Percentiles rank a stretch among this genome's conserved stretches.
Evolutionary conservation across 306 rosid species (phyloP).

Genomic region (Ceratonia siliqua): DNA sequence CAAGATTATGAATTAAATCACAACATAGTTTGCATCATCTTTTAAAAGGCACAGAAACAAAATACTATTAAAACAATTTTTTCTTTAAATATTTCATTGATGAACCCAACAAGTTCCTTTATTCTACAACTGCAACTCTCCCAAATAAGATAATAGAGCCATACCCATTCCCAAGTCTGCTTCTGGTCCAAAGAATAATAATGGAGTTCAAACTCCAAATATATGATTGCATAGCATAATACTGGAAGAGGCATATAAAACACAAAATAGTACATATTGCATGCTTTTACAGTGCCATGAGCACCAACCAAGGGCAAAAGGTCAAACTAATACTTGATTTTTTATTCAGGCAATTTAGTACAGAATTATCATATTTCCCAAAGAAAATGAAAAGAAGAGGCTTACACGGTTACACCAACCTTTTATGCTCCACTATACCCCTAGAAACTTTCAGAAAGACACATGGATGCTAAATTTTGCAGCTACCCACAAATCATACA

Average conservation of each 20-base stretch:
- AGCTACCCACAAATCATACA: background rate
- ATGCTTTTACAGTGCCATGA: conserved; percentile 21
- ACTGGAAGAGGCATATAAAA: background rate
- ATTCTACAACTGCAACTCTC: too few relatives aligned
- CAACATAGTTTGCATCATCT: too few relatives aligned
- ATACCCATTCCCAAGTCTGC: background rate
- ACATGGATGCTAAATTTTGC: conserved; percentile 8
- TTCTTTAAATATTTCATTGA: too few relatives aligned
- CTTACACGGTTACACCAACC: background rate
- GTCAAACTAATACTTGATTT: conserved; percentile 1
- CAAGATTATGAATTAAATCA: too few relatives aligned
- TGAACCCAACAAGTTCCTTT: too few relatives aligned
- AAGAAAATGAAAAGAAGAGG: background rate
- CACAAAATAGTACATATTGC: background rate
- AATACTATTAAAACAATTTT: too few relatives aligned
- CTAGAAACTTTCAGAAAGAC: conserved; percentile 7
- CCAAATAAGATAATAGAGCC: too few relatives aligned
- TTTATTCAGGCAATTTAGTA: conserved; percentile 7
- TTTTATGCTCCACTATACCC: background rate
- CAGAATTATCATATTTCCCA: conserved; percentile 3
- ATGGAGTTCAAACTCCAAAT: conserved; percentile 20
- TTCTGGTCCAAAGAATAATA: conserved; percentile 7
- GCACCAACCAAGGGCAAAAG: conserved; percentile 24
- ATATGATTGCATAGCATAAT: conserved; percentile 13
- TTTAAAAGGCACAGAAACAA: too few relatives aligned